Conservation (phyloP, 257 asterid genomes). For the Rhazya stricta region DNA sequence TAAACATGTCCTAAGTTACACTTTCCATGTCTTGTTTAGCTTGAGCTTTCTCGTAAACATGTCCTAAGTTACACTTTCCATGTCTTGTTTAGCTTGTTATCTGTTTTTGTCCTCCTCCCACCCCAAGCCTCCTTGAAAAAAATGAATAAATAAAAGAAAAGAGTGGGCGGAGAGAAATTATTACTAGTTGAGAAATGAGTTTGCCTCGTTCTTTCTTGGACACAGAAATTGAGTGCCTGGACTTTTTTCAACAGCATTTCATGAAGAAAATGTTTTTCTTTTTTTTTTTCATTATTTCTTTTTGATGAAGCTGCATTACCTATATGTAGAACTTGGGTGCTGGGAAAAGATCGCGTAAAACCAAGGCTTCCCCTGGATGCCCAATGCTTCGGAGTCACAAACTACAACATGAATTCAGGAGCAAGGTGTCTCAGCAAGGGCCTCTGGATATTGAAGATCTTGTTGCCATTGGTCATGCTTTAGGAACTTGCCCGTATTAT, state of each 20-base stretch:
- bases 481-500: conserved; percentile 90
- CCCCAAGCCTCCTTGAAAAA: neutral
- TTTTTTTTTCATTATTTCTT: neutral
- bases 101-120: neutral
- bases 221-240: neutral
- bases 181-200: neutral
- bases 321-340: conserved; percentile 55
- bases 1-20: neutral
- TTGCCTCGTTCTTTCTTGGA: neutral
- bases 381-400: conserved; percentile 69
- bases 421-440: conserved; percentile 51
- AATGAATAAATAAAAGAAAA: neutral
- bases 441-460: conserved; percentile 96
- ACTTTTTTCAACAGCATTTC: neutral
- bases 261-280: neutral
- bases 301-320: conserved; percentile 28
- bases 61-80: neutral
- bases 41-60: neutral
- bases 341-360: conserved; percentile 48
- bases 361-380: conserved; percentile 62
- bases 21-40: neutral
- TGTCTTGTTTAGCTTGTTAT: neutral
- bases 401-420: conserved; percentile 50
- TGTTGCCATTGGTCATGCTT: conserved; percentile 60
- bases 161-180: neutral